Percentiles rank a stretch among this genome's conserved stretches.
Conservation (phyloP, 352 stramenopile genomes). For the Phytophthora citricola region DNA sequence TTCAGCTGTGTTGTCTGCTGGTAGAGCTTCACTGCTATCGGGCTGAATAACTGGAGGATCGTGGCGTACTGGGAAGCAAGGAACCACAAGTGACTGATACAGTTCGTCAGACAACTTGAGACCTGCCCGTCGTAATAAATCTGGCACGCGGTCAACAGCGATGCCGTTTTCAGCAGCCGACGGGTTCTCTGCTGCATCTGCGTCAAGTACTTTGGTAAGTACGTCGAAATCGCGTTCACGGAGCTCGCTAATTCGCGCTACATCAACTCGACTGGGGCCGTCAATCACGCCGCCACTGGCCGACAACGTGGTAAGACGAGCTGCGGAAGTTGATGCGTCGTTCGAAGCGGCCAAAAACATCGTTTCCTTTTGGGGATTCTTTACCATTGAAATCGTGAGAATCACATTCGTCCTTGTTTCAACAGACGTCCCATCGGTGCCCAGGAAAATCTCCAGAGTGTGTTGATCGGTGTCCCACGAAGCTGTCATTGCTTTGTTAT, state of each 20-base stretch:
- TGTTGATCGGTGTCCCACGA: constrained; percentile 60
- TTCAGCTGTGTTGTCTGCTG: not conserved
- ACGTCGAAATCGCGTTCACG: constrained; percentile 60
- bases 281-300: constrained; percentile 63
- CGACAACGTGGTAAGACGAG: constrained; percentile 60
- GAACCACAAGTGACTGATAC: constrained; percentile 49
- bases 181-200: constrained; percentile 23
- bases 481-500: constrained; percentile 38
- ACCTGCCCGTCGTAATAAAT: constrained; percentile 44
- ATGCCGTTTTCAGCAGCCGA: constrained; percentile 7
- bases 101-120: constrained; percentile 44
- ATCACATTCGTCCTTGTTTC: constrained; percentile 43
- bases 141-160: constrained; percentile 37
- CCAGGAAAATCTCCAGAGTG: constrained; percentile 58
- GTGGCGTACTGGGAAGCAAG: constrained; percentile 31
- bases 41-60: not conserved
- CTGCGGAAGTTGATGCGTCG: constrained; percentile 14
- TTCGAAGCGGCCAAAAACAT: constrained; percentile 21
- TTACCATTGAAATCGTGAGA: constrained; percentile 54
- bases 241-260: constrained; percentile 73
- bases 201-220: constrained; percentile 42
- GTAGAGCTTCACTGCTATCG: not conserved
- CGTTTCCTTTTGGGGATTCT: constrained; percentile 60
- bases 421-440: constrained; percentile 28
- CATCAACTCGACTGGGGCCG: constrained; percentile 58